A percentile compares a stretch with the other conserved stretches of the same genome.
Evolutionary conservation across 495 filamentous ascomycete species (phyloP).

Genomic region (Penicillium turbatum): DNA sequence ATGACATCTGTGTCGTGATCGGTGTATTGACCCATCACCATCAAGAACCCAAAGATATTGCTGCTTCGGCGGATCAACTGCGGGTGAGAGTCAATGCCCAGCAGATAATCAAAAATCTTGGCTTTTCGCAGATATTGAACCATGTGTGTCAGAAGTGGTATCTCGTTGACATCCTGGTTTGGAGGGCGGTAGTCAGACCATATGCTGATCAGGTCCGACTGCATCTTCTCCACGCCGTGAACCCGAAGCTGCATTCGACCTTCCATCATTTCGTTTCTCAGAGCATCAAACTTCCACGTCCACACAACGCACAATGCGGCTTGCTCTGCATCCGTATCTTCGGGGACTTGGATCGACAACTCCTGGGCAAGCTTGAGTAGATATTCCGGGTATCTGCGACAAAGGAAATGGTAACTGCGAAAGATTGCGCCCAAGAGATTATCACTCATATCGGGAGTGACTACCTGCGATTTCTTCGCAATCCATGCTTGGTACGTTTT

Average conservation of each 20-base stretch:
- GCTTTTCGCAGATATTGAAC: constrained; percentile 60
- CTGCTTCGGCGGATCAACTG: constrained; percentile 76
- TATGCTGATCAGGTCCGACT: constrained; percentile 60
- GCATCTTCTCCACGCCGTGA: constrained; percentile 65
- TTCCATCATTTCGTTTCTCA: constrained; percentile 68
- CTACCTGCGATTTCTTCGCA: constrained; percentile 37
- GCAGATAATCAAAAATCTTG: constrained; percentile 75
- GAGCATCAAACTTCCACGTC: constrained; percentile 66
- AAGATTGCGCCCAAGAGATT: constrained; percentile 28
- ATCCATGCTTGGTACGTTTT: constrained; percentile 34
- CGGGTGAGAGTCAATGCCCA: constrained; percentile 87
- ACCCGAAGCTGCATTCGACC: constrained; percentile 89
- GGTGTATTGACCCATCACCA: constrained; percentile 74
- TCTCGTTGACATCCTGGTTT: constrained; percentile 29
- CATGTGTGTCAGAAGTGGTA: constrained; percentile 59
- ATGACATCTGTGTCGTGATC: constrained; percentile 70
- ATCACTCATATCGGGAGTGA: constrained; percentile 36
- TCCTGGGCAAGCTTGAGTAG: constrained; percentile 31
- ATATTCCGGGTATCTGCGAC: constrained; percentile 19
- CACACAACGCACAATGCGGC: constrained; percentile 44
- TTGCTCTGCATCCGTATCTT: constrained; percentile 27
- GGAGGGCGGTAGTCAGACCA: constrained; percentile 52
- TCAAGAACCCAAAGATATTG: constrained; percentile 83
- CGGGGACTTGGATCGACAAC: constrained; percentile 38
- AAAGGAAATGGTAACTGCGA: constrained; percentile 24